Base-by-base conservation (phyloP, 163 green algal genomes). In the Chloromonas sp. region DNA sequence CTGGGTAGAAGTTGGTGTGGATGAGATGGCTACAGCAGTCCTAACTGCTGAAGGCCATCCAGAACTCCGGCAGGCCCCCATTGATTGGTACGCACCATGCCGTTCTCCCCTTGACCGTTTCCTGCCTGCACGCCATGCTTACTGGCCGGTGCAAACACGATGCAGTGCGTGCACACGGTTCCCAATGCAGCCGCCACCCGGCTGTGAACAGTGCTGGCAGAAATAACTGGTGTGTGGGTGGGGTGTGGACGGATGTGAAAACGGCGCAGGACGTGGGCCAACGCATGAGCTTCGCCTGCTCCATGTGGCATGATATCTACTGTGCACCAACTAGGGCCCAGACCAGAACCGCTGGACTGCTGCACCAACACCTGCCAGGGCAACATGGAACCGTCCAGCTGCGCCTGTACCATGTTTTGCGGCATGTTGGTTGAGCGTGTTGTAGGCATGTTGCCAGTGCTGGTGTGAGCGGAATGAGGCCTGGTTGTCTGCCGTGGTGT, bases 291-390 rank as follows among this genome's bases (percentile, higher is more conserved):
- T 61, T 71, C 15, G 0, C 84, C 78, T 1, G 79, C 84, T 15
- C 1, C 1, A 1, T 58, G 14, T 36, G 84, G 84, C 1, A 87
- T 36, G 11, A 87, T 66, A 70, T 87, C 84, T 1, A 87, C 57
- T n/a, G 84, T 79, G 2, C n/a, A 61, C 84, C 84, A 87, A 1
- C 84, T 79, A 5, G 58, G 59, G 61, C 61, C 14, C 1, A 77
- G 57, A 1, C 80, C 80, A 2, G 77, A 14, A 1, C 14, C 61
- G 36, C 14, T 15, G 13, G 80, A n/a, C 1, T 60, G 80, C 80
- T 83, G 80, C 80, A 83, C 57, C 80, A 83, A 60, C 60, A 83
- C 14, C 57, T 14, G 14, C 80, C 80, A 83, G 14, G 83, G 60
- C 79, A 71, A 11, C 57, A 3, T 14, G 78, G 3, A 1, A 36